Conservation (phyloP, 2,329 filamentous ascomycete genomes). For the Remersonia thermophila region DNA sequence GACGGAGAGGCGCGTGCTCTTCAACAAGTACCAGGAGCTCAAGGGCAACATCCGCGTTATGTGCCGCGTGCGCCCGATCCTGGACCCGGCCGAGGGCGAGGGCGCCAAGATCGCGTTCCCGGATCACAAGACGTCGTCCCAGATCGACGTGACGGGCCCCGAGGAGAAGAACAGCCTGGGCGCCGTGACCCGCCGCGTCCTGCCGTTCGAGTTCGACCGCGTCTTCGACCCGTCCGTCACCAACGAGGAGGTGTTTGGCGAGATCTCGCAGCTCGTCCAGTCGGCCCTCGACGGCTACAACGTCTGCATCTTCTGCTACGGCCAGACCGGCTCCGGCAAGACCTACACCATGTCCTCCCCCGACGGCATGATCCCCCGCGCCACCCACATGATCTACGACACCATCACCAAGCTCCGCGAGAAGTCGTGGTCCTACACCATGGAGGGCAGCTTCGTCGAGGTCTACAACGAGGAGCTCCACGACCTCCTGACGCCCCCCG, state of each 20-base stretch:
- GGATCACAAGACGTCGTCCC: constrained; percentile 71
- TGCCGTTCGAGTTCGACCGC: constrained; percentile 83
- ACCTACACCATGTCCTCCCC: constrained; percentile 87
- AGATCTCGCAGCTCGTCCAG: constrained; percentile 94
- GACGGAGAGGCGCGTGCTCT: constrained; percentile 76
- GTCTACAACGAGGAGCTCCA: constrained; percentile 98
- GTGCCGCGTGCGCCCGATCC: constrained; percentile 77
- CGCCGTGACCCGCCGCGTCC: constrained; percentile 62
- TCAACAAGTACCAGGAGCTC: constrained; percentile 95
- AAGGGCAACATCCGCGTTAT: constrained; percentile 98
- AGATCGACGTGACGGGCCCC: constrained; percentile 71
- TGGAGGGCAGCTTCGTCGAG: constrained; percentile 92
- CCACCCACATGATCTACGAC: constrained; percentile 86
- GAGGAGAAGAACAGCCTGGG: constrained; percentile 75
- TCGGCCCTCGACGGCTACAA: constrained; percentile 96
- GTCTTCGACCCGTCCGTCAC: constrained; percentile 69
- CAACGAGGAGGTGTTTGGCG: constrained; percentile 83
- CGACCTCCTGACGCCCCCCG: constrained; percentile 54
- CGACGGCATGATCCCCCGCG: constrained; percentile 91
- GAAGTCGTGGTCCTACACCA: constrained; percentile 87
- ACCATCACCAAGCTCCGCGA: constrained; percentile 72
- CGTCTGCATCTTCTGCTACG: constrained; percentile 97
- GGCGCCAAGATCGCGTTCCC: constrained; percentile 69
- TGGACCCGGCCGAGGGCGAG: constrained; percentile 46
- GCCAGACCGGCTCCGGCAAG: constrained; percentile 93